Evolutionary conservation across 257 asterid species (phyloP).

Genomic region (Anisodus acutangulus): DNA sequence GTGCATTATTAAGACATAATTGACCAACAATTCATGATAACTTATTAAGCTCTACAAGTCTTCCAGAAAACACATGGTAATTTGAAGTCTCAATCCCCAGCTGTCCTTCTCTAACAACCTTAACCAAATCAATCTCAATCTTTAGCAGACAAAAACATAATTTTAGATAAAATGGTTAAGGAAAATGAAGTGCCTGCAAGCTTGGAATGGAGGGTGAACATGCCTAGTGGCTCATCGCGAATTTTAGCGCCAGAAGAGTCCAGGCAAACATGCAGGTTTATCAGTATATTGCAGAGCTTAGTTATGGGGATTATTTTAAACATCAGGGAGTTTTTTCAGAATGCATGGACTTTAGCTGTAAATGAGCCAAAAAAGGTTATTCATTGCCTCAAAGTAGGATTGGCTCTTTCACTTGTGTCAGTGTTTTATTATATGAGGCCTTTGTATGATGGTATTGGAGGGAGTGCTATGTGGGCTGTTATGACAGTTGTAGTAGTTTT

Average conservation of each 20-base stretch:
- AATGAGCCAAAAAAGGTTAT: conserved; percentile 69
- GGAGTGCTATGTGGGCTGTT: conserved; percentile 90
- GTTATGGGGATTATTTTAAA: conserved; percentile 32
- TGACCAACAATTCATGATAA: conserved; percentile 38
- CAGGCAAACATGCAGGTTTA: conserved; percentile 27
- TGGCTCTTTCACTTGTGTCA: conserved; percentile 76
- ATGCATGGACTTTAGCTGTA: conserved; percentile 64
- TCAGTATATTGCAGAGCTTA: conserved; percentile 32
- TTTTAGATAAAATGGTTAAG: conserved; percentile 26
- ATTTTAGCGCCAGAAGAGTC: conserved; percentile 46
- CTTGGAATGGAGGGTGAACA: conserved; percentile 68
- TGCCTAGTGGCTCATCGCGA: conserved; percentile 54
- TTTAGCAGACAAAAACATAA: neutral
- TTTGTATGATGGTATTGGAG: conserved; percentile 77
- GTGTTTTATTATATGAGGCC: conserved; percentile 84
- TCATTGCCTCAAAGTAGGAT: conserved; percentile 75
- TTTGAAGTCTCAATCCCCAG: neutral
- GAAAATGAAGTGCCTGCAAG: conserved; percentile 39
- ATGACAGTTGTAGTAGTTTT: conserved; percentile 87
- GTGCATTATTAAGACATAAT: conserved; percentile 32
- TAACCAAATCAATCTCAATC: neutral
- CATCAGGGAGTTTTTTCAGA: conserved; percentile 49
- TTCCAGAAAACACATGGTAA: conserved; percentile 31
- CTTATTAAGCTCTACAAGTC: conserved; percentile 32
- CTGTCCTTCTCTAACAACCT: conserved; percentile 26